Base-by-base conservation (phyloP, 441 rosid species). In the Erodium chrysanthum region DNA sequence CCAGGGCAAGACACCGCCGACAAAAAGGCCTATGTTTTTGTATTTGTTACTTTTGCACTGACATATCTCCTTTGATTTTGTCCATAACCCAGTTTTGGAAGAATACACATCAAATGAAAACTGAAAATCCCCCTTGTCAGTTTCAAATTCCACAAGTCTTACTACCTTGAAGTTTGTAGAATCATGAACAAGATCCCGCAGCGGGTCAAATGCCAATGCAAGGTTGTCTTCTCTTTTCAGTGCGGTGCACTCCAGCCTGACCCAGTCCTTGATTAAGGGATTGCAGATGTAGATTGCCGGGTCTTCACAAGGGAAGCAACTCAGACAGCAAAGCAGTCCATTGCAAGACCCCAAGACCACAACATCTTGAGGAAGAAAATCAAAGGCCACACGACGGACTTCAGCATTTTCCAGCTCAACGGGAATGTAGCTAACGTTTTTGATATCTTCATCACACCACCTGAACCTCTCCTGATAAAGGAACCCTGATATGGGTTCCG, bases 221-320 rank as follows among this genome's bases (percentile, higher is more conserved):
- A 82, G 27, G 69, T 42, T 73, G 70, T 46, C 42, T 33, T 68
- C 73, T 54, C 68, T 74, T 64, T 68, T 61, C 48, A 79, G 79
- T 59, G 76, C 68, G 40, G 66, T 17, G 80, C 73, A 79, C 15
- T 69, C 66, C 35, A 79, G 63, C 66, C 23, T 68, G 40, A 76
- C 66, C 76, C 79, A 79, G 21, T 78, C 73, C 44, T 71, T 76
- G 73, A 70, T 80, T 69, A 71, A 54, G 18, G 83, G 83, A 62
- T 82, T 82, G 73, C 82, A 82, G 10, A 82, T 68, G 62, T 78
- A 80, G 68, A 82, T 59, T 25, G 71, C 62, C 42, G 83, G 79
- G 29, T 74, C 70, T 8, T 27, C 11, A 68, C 64, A 77, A 6
- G 83, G 80, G 35, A 40, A 67, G 76, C 80, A 77, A 20, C 74